phyloP scores from a whole-genome alignment of 164 flowering plant genomes.

The Aristolochia californica region DNA sequence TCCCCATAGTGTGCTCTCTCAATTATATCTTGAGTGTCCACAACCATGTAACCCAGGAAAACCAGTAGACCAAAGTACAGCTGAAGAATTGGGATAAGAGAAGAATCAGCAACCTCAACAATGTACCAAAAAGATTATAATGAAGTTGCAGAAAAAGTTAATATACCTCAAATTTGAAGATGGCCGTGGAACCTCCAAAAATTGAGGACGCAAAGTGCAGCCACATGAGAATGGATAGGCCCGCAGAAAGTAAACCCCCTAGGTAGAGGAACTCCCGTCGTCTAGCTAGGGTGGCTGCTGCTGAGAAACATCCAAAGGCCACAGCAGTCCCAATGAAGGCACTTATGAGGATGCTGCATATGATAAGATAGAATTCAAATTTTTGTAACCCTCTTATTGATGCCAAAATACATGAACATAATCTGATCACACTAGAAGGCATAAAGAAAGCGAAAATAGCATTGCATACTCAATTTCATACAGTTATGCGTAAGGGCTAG shows the following conservation, averaged over 20 bases:
- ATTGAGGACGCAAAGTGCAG: slow-evolving; percentile 74
- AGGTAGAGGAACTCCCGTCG: slow-evolving; percentile 87
- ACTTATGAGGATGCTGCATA: slow-evolving; percentile 52
- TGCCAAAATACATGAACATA: background rate
- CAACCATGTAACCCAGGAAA: slow-evolving; percentile 87
- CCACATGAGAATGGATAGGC: slow-evolving; percentile 79
- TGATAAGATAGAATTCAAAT: too few species aligned
- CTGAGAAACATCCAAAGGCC: slow-evolving; percentile 91
- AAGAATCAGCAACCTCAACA: too few species aligned
- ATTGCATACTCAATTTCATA: too few species aligned
- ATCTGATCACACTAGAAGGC: too few species aligned
- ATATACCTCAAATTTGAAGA: slow-evolving; percentile 80
- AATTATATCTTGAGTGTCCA: slow-evolving; percentile 88
- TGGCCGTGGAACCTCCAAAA: slow-evolving; percentile 75
- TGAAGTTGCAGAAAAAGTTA: background rate
- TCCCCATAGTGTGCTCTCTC: slow-evolving; percentile 91
- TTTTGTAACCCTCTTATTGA: background rate
- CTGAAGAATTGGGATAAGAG: slow-evolving; percentile 25
- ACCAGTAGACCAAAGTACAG: slow-evolving; percentile 82
- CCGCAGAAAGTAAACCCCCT: slow-evolving; percentile 78
- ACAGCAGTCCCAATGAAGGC: slow-evolving; percentile 85
- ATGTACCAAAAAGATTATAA: background rate
- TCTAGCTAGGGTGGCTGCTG: slow-evolving; percentile 72
- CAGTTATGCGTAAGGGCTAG: too few species aligned
- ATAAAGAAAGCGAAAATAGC: background rate